Base-by-base conservation (phyloP, 306 rosid genomes). In the Ammopiptanthus mongolicus region DNA sequence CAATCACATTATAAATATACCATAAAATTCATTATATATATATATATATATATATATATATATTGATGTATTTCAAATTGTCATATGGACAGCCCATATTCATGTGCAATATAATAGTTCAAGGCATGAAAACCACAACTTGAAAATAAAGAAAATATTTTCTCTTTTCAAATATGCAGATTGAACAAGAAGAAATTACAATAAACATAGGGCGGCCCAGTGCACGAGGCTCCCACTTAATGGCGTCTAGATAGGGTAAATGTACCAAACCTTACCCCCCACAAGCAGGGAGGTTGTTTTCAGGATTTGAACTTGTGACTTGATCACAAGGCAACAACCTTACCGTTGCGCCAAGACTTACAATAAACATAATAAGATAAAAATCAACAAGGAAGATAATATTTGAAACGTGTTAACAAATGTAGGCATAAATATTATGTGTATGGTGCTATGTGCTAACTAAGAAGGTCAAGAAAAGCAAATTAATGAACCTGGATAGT, bases 401-500 rank as follows among this genome's bases (percentile, higher is more conserved):
- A 63, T 34, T 69, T 62, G 69, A 62, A 71, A 64, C 41, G 1
- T 18, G 23, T 11, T 17, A 56, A 34, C 46, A 70, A 31, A 22
- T n/a, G 4, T 21, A 65, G 22, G 53, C 22, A 53, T 60, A n/a
- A 14, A 60, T 17, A 42, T 31, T 31, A 46, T 3, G 65, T 36
- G 28, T 13, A 7, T 21, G 36, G 44, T 58, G 65, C 44, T 57
- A 14, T 14, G 44, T 31, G 79, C 47, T 21, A 55, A 12, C 4
- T 33, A 64, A 17, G 28, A 56, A 70, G 47, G 36, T 58, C 56
- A 12, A 52, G 50, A 10, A 21, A 57, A 44, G 36, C n/a, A 28
- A 62, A 47, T 39, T 6, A 60, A 18, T 73, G 78, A 78, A 91
- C 96, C 97, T 88, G 96, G 91, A 83, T 93, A 91, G 50, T 71